Conservation (phyloP, 257 asterid species). For the Leonotis leonurus region DNA sequence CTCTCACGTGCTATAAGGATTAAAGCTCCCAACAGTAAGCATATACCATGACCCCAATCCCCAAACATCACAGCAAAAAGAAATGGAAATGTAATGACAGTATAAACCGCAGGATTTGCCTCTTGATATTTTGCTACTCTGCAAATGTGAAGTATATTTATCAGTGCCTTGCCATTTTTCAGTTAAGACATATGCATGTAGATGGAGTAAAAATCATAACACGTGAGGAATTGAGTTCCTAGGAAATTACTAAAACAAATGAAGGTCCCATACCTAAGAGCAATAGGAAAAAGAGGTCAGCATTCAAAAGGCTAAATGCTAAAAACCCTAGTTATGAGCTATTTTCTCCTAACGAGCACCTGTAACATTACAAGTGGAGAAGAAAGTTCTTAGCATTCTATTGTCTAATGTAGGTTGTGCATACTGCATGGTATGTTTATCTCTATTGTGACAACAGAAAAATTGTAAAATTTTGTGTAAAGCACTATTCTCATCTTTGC, state of each 20-base stretch:
- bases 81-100: constrained; percentile 85
- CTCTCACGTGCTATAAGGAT: constrained; percentile 70
- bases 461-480: not conserved
- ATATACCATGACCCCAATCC: constrained; percentile 98
- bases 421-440: not conserved
- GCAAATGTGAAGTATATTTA: constrained; percentile 22
- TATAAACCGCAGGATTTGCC: constrained; percentile 91
- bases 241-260: not conserved
- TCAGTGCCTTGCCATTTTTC: constrained; percentile 20
- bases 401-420: not conserved
- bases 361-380: not conserved
- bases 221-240: not conserved
- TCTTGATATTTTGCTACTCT: constrained; percentile 89
- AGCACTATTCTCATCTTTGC: not conserved
- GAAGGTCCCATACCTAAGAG: not conserved
- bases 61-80: constrained; percentile 99
- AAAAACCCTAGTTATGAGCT: not conserved
- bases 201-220: not conserved
- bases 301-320: not conserved
- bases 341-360: not conserved
- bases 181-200: not conserved
- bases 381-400: not conserved
- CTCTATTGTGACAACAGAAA: not conserved
- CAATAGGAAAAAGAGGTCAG: no score
- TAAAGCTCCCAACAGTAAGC: constrained; percentile 79